These are phyloP conservation scores for Globisporangium paddicum DNA, from an alignment of 352 stramenopile genomes.

Conservation along the genomic window DNA sequence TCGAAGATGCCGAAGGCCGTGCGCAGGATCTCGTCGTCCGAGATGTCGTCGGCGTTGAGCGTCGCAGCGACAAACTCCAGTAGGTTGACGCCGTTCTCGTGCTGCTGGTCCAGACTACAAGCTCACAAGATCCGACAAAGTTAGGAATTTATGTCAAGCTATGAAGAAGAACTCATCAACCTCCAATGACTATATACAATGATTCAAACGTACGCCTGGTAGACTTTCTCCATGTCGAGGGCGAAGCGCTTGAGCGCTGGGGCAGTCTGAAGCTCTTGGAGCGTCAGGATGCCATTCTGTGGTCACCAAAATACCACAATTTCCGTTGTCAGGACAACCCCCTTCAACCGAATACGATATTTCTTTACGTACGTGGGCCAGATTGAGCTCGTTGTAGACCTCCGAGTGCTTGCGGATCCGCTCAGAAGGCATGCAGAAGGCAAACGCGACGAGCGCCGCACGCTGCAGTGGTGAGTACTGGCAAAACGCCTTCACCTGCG, in stretches of 20 bases:
- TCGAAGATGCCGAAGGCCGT: conserved; percentile 62
- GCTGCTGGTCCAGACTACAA: conserved; percentile 61
- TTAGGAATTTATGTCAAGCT: too few relatives aligned
- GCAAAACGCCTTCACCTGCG: conserved; percentile 59
- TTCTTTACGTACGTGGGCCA: conserved; percentile 46
- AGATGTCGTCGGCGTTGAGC: conserved; percentile 50
- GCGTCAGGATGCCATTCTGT: conserved; percentile 63
- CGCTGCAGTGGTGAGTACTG: conserved; percentile 59
- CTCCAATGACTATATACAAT: too few relatives aligned
- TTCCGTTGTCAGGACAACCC: neutral
- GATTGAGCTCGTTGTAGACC: conserved; percentile 79
- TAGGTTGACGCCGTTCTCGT: conserved; percentile 70
- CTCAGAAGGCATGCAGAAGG: conserved; percentile 64
- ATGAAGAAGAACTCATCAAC: too few relatives aligned
- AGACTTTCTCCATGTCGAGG: conserved; percentile 67
- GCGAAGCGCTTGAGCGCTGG: conserved; percentile 46
- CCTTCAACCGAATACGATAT: neutral
- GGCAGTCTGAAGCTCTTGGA: conserved; percentile 54
- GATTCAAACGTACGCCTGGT: conserved; percentile 40
- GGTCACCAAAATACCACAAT: too few relatives aligned
- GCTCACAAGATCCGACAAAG: too few relatives aligned
- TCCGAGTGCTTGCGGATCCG: conserved; percentile 46
- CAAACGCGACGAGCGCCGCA: conserved; percentile 58
- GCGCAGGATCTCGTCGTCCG: conserved; percentile 47
- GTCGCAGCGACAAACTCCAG: conserved; percentile 78